phyloP scores from a whole-genome alignment of 805 yeast species.

The Lachancea nothofagi region DNA sequence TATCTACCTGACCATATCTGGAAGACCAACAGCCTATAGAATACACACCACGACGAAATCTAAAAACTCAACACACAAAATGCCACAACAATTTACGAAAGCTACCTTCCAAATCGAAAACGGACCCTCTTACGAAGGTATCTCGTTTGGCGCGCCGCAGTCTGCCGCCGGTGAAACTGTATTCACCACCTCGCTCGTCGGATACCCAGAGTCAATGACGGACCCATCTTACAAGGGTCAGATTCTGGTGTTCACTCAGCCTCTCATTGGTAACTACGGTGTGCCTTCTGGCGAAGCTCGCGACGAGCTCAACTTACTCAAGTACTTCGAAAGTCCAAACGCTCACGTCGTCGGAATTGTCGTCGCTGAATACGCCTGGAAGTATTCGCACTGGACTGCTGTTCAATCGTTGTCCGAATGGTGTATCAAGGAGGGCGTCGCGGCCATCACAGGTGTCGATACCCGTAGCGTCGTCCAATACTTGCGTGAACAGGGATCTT shows the following conservation, averaged over 20 bases:
- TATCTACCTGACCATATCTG: constrained; percentile 48
- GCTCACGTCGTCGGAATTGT: constrained; percentile 95
- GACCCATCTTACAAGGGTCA: constrained; percentile 98
- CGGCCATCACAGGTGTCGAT: constrained; percentile 95
- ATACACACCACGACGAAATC: constrained; percentile 1
- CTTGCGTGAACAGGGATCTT: constrained; percentile 93
- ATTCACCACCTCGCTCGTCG: constrained; percentile 95
- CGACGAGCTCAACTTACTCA: constrained; percentile 80
- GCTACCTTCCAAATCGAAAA: constrained; percentile 88
- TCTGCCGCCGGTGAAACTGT: constrained; percentile 96
- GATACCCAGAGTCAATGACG: constrained; percentile 98
- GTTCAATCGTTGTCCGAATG: constrained; percentile 91
- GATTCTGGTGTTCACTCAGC: constrained; percentile 93
- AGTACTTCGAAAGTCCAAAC: constrained; percentile 85
- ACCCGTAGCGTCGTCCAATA: constrained; percentile 91
- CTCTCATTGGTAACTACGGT: constrained; percentile 96
- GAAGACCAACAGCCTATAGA: constrained; percentile 42
- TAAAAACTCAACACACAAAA: constrained; percentile 7
- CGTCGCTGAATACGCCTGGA: constrained; percentile 90
- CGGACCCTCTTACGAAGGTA: constrained; percentile 83
- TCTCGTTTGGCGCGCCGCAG: constrained; percentile 91
- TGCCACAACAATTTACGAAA: constrained; percentile 42
- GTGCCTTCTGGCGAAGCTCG: constrained; percentile 81
- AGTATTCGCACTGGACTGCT: constrained; percentile 99
- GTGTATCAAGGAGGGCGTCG: constrained; percentile 95